Conservation (phyloP, 768 basidiomycete species). For the Boletus reticuloceps region DNA sequence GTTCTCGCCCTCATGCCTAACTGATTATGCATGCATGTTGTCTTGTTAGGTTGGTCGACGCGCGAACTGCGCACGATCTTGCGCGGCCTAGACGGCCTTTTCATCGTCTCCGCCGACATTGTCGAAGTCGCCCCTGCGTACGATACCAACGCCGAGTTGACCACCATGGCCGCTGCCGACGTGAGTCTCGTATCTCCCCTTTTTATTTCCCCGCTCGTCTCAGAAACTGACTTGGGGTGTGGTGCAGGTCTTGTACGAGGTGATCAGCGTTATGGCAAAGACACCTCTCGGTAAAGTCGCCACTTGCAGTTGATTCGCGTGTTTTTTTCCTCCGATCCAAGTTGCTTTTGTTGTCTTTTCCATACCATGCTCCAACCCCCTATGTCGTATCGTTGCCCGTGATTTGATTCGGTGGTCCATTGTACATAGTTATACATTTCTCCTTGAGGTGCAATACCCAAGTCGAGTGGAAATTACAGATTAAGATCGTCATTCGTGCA, state of each 20-base stretch:
- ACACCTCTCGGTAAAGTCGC: constrained; percentile 65
- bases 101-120: constrained; percentile 78
- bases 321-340: not conserved
- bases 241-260: constrained; percentile 66
- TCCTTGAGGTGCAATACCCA: too few relatives aligned
- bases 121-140: constrained; percentile 87
- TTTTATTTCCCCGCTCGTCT: too few relatives aligned
- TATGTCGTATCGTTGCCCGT: too few relatives aligned
- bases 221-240: constrained; percentile 7
- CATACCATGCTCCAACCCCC: not conserved
- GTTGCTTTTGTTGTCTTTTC: not conserved
- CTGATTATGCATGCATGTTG: not conserved
- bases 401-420: too few relatives aligned
- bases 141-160: constrained; percentile 63
- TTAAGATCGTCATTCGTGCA: too few relatives aligned
- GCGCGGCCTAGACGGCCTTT: constrained; percentile 69
- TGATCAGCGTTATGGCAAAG: constrained; percentile 77
- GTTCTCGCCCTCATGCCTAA: too few relatives aligned
- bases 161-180: constrained; percentile 63
- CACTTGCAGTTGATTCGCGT: constrained; percentile 8
- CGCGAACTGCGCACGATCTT: constrained; percentile 77
- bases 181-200: constrained; percentile 31
- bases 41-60: constrained; percentile 58
- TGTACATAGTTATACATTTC: too few relatives aligned
- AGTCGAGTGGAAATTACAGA: too few relatives aligned